Evolutionary conservation across 257 asterid species (phyloP), one percentile per base, ranked within the genome.

Genomic region (Datura wrightii): DNA sequence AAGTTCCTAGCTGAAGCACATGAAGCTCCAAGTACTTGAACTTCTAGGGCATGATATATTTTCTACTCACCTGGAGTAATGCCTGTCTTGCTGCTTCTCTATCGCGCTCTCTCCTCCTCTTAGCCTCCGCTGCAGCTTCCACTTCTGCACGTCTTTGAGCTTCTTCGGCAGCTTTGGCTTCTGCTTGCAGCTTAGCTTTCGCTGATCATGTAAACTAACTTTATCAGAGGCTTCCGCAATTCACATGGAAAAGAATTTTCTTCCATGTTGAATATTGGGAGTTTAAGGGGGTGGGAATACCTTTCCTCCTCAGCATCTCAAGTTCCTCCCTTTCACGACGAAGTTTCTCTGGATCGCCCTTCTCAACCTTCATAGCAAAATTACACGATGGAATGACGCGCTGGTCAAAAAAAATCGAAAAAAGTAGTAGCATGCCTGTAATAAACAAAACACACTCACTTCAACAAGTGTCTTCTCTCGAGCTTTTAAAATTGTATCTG

Each of bases 91-190:
- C 97, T 70, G 97, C 98, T 90, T 92, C 97, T 86, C 99, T 91
- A 87, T 93, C 97, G 14, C 90, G 87, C 86, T 93, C 96, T 83
- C 96, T 93, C 85, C 88, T 89, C 91, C 90, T 90, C 87, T 89
- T 92, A 6, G 84, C 91, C 88, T 94, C 97, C 48, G 92, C 94
- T 37, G 92, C 98, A 44, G 97, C 99, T 85, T 90, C 98, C 62
- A 88, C 97, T 89, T 93, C 98, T 39, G 94, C 98, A 69, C 63
- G 91, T 87, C 85, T 91, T 87, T 90, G 90, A 83, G 98, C 97
- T 82, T 91, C 98, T 91, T 95, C 99, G 50, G 99, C 99, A 83
- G 98, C 97, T 92, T 85, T 92, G 8, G 97, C 97, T 89, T 95
- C 98, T 83, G 96, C 98, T 85, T 91, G 98, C 88, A 94, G 83